phyloP scores from a whole-genome alignment of 495 filamentous ascomycete species.

The Aspergillus olivimuriae region DNA sequence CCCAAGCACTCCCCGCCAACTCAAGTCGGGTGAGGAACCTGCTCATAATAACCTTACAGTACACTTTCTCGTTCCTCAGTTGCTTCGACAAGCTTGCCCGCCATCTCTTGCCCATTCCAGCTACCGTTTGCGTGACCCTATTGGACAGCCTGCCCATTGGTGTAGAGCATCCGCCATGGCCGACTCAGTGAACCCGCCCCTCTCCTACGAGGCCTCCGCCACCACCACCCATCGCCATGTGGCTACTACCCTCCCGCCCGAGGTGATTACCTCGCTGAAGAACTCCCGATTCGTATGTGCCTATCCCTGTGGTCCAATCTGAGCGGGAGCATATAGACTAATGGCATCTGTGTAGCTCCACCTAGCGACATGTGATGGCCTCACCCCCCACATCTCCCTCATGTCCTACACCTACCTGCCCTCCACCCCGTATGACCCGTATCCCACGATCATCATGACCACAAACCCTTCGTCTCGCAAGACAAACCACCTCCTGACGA shows the following conservation, averaged over 20 bases:
- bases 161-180: constrained; percentile 42
- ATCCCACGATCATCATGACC: constrained; percentile 86
- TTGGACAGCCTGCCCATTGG: too few relatives aligned
- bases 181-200: constrained; percentile 46
- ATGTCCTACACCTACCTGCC: constrained; percentile 99
- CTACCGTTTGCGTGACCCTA: not conserved
- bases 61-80: not conserved
- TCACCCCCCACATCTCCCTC: constrained; percentile 86
- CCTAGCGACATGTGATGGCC: constrained; percentile 77
- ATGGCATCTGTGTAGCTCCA: constrained; percentile 61
- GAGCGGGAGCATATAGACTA: not conserved
- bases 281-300: constrained; percentile 83
- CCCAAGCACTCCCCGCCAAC: not conserved
- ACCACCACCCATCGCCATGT: constrained; percentile 64
- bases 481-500: constrained; percentile 76
- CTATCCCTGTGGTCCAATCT: not conserved
- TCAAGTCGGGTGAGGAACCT: too few relatives aligned
- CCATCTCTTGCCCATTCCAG: not conserved
- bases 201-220: constrained; percentile 69
- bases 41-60: too few relatives aligned
- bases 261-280: constrained; percentile 85
- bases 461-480: constrained; percentile 85
- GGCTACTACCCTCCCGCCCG: constrained; percentile 62
- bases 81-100: not conserved
- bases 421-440: constrained; percentile 62